A percentile compares a stretch with the other conserved stretches of the same genome.
These are phyloP conservation scores for Phytophthora pisi DNA, from an alignment of 352 stramenopile genomes.

Conservation along the genomic window DNA sequence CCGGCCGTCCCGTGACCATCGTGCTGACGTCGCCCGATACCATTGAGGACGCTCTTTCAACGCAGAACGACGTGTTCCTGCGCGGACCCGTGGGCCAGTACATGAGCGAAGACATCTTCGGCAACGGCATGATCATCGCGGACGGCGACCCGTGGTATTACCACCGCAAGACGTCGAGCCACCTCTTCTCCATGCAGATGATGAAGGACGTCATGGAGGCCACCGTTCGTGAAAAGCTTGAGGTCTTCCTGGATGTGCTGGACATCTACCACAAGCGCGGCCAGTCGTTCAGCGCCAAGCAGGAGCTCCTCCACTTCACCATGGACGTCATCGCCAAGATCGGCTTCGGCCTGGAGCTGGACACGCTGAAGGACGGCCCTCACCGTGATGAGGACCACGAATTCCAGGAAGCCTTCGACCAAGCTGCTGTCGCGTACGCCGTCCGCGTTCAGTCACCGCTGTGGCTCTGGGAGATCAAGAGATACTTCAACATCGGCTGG, in stretches of 20 bases:
- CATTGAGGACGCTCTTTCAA: conserved; percentile 56
- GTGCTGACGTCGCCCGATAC: conserved; percentile 39
- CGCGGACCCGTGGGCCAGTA: conserved; percentile 49
- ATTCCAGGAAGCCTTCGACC: conserved; percentile 54
- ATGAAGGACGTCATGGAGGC: conserved; percentile 50
- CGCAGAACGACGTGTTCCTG: conserved; percentile 64
- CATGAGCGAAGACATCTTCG: conserved; percentile 56
- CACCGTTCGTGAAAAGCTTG: conserved; percentile 35
- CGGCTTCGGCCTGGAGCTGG: conserved; percentile 53
- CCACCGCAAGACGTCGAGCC: conserved; percentile 80
- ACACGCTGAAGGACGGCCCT: conserved; percentile 36
- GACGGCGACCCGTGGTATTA: conserved; percentile 49
- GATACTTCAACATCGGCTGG: conserved; percentile 39
- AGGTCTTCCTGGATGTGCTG: conserved; percentile 35
- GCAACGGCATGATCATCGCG: conserved; percentile 45
- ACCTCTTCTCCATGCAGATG: conserved; percentile 76
- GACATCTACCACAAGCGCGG: conserved; percentile 21
- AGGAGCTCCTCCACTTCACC: conserved; percentile 53
- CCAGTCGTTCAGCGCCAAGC: conserved; percentile 42
- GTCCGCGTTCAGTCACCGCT: conserved; percentile 34
- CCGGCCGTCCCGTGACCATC: conserved; percentile 40
- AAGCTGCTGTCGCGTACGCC: conserved; percentile 27
- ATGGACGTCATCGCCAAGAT: conserved; percentile 69
- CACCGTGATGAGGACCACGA: conserved; percentile 39
- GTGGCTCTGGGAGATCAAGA: conserved; percentile 47